phyloP scores from a whole-genome alignment of 2,329 filamentous ascomycete genomes.

The Sclerotinia spermophila region DNA sequence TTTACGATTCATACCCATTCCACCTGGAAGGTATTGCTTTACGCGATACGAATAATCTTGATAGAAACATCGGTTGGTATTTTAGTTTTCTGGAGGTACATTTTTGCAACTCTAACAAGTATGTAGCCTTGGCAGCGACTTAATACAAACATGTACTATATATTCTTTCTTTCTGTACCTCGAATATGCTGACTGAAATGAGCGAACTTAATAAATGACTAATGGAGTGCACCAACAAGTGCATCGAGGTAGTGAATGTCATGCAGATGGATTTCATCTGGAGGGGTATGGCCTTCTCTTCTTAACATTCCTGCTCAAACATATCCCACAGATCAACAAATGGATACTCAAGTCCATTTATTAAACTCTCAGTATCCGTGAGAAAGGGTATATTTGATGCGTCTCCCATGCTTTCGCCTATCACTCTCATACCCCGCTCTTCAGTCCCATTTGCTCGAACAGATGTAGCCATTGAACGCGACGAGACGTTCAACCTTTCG shows the following conservation, averaged over 20 bases:
- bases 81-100: background rate
- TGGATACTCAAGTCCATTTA: slow-evolving; percentile 10
- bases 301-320: background rate
- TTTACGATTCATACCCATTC: slow-evolving; percentile 13
- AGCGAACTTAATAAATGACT: background rate
- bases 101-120: background rate
- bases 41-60: background rate
- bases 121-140: background rate
- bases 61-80: background rate
- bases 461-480: too few relatives aligned
- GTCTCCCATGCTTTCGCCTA: background rate
- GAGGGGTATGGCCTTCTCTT: background rate
- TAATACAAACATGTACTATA: background rate
- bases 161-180: background rate
- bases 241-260: background rate
- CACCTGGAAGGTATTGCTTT: background rate
- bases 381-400: background rate
- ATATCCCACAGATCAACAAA: slow-evolving; percentile 9
- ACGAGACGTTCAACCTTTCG: background rate
- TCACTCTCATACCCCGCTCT: background rate
- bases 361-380: background rate
- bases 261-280: background rate
- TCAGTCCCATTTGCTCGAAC: too few relatives aligned
- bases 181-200: background rate
- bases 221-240: background rate